Evolutionary conservation across 305 asterid genomes (phyloP).

Genomic region (Plantago coronopus): DNA sequence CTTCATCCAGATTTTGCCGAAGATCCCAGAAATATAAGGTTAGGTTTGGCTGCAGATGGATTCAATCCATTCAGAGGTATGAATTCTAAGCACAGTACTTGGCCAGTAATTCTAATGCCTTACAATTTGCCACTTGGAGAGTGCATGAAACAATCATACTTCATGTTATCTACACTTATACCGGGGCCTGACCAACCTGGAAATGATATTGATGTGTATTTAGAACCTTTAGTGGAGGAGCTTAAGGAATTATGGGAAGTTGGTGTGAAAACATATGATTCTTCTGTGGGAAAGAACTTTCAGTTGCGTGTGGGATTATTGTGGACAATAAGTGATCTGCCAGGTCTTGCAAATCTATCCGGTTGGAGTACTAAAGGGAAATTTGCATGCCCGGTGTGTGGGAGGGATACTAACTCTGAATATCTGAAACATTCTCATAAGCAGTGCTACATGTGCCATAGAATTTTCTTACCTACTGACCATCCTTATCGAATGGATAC

Average conservation of each 20-base stretch:
- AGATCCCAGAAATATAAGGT: constrained; percentile 12
- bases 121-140: constrained; percentile 15
- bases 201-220: constrained; percentile 3
- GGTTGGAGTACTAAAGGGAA: not conserved
- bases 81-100: constrained; percentile 4
- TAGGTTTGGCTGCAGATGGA: constrained; percentile 14
- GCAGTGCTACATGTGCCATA: constrained; percentile 2
- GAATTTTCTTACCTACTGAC: not conserved
- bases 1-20: not conserved
- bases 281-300: not conserved
- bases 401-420: not conserved
- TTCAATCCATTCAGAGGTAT: constrained; percentile 19
- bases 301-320: not conserved
- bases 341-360: not conserved
- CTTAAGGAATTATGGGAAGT: not conserved
- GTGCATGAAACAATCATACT: constrained; percentile 8
- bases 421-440: not conserved
- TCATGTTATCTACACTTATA: constrained; percentile 4
- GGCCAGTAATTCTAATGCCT: constrained; percentile 10
- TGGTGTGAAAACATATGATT: not conserved
- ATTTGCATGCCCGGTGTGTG: constrained; percentile 4
- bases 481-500: constrained; percentile 3
- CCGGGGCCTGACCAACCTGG: constrained; percentile 1
- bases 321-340: constrained; percentile 8
- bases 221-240: constrained; percentile 3